These are phyloP conservation scores for Beauveria pseudobassiana DNA, from an alignment of 2,329 filamentous ascomycete genomes.

Conservation along the genomic window DNA sequence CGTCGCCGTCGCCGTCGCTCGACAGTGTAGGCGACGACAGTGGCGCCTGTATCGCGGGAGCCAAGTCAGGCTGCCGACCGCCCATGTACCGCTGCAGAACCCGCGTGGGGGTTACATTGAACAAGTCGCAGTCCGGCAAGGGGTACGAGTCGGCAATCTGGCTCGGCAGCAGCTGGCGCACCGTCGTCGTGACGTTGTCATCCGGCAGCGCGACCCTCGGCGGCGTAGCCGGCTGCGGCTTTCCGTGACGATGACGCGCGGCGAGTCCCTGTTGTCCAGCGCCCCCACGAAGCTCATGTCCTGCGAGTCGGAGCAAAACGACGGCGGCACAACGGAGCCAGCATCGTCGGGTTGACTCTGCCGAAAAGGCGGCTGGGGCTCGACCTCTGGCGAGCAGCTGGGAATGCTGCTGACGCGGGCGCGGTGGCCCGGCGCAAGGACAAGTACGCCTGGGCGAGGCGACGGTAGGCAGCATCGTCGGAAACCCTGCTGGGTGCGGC, in stretches of 20 bases:
- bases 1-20: not conserved
- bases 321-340: slow-evolving; percentile 12
- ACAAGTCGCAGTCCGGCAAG: slow-evolving; percentile 23
- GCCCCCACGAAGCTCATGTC: slow-evolving; percentile 39
- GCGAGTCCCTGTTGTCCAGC: slow-evolving; percentile 35
- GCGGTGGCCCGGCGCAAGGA: slow-evolving; percentile 28
- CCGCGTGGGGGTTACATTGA: slow-evolving; percentile 38
- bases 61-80: slow-evolving; percentile 20
- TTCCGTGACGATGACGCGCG: slow-evolving; percentile 18
- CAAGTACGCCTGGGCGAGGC: slow-evolving; percentile 44
- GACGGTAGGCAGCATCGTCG: slow-evolving; percentile 43
- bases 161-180: slow-evolving; percentile 36
- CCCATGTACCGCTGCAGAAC: slow-evolving; percentile 43
- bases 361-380: not conserved
- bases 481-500: slow-evolving; percentile 39
- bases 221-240: not conserved
- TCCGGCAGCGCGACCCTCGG: not conserved
- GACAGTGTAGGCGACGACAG: slow-evolving; percentile 11
- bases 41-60: slow-evolving; percentile 18
- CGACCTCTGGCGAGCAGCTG: not conserved
- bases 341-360: not conserved
- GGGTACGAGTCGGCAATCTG: slow-evolving; percentile 49
- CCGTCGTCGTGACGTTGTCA: slow-evolving; percentile 21
- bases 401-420: slow-evolving; percentile 8
- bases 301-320: slow-evolving; percentile 26